A percentile compares a stretch with the other conserved stretches of the same genome.
phyloP scores from a whole-genome alignment of 2,329 filamentous ascomycete species.

The Fusarium cicatricum region DNA sequence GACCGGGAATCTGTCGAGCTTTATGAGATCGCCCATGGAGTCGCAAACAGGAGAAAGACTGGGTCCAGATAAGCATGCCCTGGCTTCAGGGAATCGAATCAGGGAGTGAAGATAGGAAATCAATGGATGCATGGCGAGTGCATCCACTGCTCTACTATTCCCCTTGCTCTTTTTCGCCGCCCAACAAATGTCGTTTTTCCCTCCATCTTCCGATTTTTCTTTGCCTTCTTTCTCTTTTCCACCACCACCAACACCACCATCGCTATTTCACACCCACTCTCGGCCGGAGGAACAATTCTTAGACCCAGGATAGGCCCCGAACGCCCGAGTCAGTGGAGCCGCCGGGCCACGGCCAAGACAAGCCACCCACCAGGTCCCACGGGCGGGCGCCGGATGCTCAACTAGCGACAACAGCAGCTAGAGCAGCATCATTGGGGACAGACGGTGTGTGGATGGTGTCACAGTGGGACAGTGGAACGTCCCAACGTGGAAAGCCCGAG shows the following conservation, averaged over 20 bases:
- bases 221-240: neutral
- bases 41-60: conserved; percentile 34
- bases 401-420: conserved; percentile 12
- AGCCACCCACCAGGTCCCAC: conserved; percentile 23
- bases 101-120: conserved; percentile 27
- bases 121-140: conserved; percentile 12
- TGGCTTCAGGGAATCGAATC: conserved; percentile 4
- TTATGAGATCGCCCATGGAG: conserved; percentile 36
- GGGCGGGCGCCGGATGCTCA: conserved; percentile 28
- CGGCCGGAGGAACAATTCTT: neutral
- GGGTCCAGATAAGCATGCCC: conserved; percentile 39
- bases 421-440: conserved; percentile 18
- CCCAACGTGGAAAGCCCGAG: conserved; percentile 41
- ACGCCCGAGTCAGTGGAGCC: conserved; percentile 32
- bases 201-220: neutral
- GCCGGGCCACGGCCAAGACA: conserved; percentile 36
- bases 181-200: neutral
- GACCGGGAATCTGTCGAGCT: conserved; percentile 35
- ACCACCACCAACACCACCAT: conserved; percentile 2
- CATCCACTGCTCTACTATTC: conserved; percentile 13
- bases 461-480: conserved; percentile 25
- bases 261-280: conserved; percentile 4
- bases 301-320: conserved; percentile 14
- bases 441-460: conserved; percentile 31
- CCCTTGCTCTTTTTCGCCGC: neutral